These are phyloP conservation scores for Aspergillus sergii DNA, from an alignment of 2,329 filamentous ascomycete genomes.

Conservation along the genomic window DNA sequence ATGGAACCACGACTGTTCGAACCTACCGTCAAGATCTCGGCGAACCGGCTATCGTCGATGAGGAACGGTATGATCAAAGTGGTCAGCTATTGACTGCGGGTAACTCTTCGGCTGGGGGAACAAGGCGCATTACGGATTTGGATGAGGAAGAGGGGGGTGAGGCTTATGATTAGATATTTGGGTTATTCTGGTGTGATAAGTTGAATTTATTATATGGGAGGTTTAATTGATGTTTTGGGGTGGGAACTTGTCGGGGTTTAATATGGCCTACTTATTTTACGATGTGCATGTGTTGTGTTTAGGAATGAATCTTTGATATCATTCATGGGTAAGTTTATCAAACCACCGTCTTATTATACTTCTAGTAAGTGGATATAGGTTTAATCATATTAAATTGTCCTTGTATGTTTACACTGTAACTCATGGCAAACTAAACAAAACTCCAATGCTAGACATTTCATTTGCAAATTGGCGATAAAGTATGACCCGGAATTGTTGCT, in stretches of 20 bases:
- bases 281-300: not conserved
- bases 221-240: not conserved
- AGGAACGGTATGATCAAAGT: slow-evolving; percentile 35
- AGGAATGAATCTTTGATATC: not conserved
- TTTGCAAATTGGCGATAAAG: too few relatives aligned
- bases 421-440: too few relatives aligned
- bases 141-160: slow-evolving; percentile 20
- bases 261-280: not conserved
- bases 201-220: not conserved
- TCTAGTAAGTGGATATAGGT: too few relatives aligned
- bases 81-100: slow-evolving; percentile 30
- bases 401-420: too few relatives aligned
- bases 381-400: too few relatives aligned
- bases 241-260: too few relatives aligned
- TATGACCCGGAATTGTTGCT: too few relatives aligned
- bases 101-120: slow-evolving; percentile 22
- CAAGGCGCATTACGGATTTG: slow-evolving; percentile 28
- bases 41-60: slow-evolving; percentile 35
- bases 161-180: slow-evolving; percentile 5
- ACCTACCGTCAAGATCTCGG: slow-evolving; percentile 39
- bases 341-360: not conserved
- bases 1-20: slow-evolving; percentile 37
- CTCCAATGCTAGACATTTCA: too few relatives aligned
- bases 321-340: too few relatives aligned
- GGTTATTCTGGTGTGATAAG: slow-evolving; percentile 12